A percentile compares a stretch with the other conserved stretches of the same genome.
Evolutionary conservation across 1,284 basidiomycete genomes (phyloP).

Genomic region (Boletus hoseneyae): DNA sequence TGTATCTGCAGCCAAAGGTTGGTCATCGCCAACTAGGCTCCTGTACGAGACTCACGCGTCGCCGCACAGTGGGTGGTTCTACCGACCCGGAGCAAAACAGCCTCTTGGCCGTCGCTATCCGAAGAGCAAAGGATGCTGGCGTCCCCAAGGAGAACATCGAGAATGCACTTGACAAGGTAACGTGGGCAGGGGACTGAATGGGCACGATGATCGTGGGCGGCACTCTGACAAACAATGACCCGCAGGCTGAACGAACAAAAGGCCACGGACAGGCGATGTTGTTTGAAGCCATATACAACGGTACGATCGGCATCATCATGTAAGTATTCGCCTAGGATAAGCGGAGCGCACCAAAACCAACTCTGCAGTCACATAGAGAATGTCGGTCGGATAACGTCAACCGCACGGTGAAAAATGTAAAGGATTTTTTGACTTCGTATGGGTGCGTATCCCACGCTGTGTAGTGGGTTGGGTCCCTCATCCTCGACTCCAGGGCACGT

Average conservation of each 20-base stretch:
- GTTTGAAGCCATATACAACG: slow-evolving; percentile 73
- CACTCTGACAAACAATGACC: background rate
- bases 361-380: slow-evolving; percentile 50
- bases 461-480: slow-evolving; percentile 1
- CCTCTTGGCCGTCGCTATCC: slow-evolving; percentile 58
- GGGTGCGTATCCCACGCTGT: slow-evolving; percentile 43
- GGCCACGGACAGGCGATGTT: slow-evolving; percentile 50
- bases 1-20: slow-evolving; percentile 62
- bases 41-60: background rate
- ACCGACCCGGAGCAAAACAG: slow-evolving; percentile 63
- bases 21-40: slow-evolving; percentile 17
- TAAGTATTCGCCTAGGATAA: slow-evolving; percentile 34
- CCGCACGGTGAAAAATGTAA: slow-evolving; percentile 64
- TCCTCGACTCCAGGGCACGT: slow-evolving; percentile 50
- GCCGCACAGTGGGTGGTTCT: slow-evolving; percentile 55
- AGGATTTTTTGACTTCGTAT: slow-evolving; percentile 56
- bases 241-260: slow-evolving; percentile 50
- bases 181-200: slow-evolving; percentile 4
- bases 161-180: slow-evolving; percentile 63
- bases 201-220: background rate
- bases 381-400: slow-evolving; percentile 74
- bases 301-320: slow-evolving; percentile 74
- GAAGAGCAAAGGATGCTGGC: slow-evolving; percentile 59
- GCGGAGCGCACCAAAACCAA: background rate
- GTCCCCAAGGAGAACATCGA: slow-evolving; percentile 80